Evolutionary conservation across 129 eudicot species (phyloP), one percentile per base, ranked within the genome.

Genomic region (Silybum marianum): DNA sequence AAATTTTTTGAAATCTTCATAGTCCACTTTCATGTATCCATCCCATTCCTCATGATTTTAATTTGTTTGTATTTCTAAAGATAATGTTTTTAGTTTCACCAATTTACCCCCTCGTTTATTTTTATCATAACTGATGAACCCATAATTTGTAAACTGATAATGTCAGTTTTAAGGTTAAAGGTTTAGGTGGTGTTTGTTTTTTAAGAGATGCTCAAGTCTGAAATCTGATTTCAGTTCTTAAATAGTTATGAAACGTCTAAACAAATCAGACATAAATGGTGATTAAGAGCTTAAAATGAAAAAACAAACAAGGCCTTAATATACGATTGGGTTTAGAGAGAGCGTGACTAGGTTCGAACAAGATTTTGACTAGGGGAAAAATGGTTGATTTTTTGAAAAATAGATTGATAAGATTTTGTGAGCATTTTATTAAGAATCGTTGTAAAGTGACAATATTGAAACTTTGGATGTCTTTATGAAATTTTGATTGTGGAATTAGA

Each of bases 1-100:
- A 83, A 2, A 8, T 16, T 28, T 78, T 78, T 83, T 83, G 86
- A 83, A 78, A 83, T 78, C 79, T 83, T 72, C 24, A 83, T 62
- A 63, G 72, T 72, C 86, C 86, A 83, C 86, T 63, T 77, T 26
- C 86, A 78, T 58, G 23, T 58, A 54, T 72, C 38, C 22, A 63
- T 63, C 79, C 19, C 79, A 60, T 71, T 71, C 58, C 58, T 72
- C 79, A 83, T 83, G 60, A 83, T 83, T 72, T 83, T n/a, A 58
- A 58, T 16, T 54, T 83, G 82, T 83, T 78, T 78, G 44, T 16
- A 78, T 62, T 44, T 36, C 54, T 3, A 77, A 46, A 83, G 32
- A 10, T 77, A 9, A 42, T 63, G 26, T 6, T 39, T 11, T 60
- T 72, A 60, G 58, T 26, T 12, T 60, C 63, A 62, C 63, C 79